Evolutionary conservation across 345 rosid species (phyloP).

Genomic region (Aegle marmelos): DNA sequence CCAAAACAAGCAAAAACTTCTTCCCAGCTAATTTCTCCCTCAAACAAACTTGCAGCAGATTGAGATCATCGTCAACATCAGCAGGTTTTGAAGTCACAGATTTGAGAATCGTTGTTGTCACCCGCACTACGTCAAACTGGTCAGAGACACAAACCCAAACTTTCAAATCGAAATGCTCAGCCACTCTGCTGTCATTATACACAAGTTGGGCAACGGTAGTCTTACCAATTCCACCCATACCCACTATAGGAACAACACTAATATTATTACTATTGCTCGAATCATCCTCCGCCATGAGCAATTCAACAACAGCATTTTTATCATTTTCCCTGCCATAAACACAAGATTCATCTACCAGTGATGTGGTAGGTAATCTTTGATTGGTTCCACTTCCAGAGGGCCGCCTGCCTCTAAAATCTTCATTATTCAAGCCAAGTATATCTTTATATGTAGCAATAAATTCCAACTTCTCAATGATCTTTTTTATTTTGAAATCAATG

Average conservation of each 20-base stretch:
- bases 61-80: constrained; percentile 6
- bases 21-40: constrained; percentile 9
- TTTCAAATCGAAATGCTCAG: constrained; percentile 17
- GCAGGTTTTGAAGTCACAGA: constrained; percentile 3
- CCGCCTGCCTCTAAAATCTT: background rate
- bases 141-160: constrained; percentile 27
- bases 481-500: background rate
- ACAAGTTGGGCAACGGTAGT: constrained; percentile 13
- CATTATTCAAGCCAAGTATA: constrained; percentile 14
- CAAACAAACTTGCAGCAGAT: constrained; percentile 27
- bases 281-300: background rate
- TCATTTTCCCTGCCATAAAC: constrained; percentile 30
- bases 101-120: constrained; percentile 27
- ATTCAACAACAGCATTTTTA: constrained; percentile 5
- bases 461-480: constrained; percentile 13
- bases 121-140: constrained; percentile 1
- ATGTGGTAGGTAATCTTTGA: constrained; percentile 19
- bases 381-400: background rate
- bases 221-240: constrained; percentile 23
- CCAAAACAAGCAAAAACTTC: constrained; percentile 28
- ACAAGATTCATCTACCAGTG: constrained; percentile 21
- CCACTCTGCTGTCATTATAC: constrained; percentile 15
- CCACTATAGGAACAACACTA: constrained; percentile 27
- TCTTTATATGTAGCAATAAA: constrained; percentile 22
- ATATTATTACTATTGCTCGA: background rate